Percentiles rank a stretch among this genome's conserved stretches.
Conservation (phyloP, 2,329 filamentous ascomycete genomes). For the Sarocladium brachiariae region DNA sequence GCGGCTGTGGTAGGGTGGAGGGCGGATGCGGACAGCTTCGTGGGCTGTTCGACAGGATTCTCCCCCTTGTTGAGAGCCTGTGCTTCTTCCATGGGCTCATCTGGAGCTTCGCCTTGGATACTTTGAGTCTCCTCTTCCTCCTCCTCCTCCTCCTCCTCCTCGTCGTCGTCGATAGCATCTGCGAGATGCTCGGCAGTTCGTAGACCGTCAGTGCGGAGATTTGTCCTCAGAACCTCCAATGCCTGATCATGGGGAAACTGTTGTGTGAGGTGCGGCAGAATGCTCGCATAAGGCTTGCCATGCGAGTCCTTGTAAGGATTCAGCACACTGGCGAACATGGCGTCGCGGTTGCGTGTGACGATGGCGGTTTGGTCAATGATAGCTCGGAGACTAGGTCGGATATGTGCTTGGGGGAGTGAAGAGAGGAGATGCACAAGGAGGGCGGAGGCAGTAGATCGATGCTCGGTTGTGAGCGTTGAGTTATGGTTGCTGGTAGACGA, state of each 20-base stretch:
- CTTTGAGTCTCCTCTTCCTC: too few species aligned
- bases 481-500: slow-evolving; percentile 21
- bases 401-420: slow-evolving; percentile 55
- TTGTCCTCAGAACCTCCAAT: slow-evolving; percentile 64
- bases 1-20: slow-evolving; percentile 16
- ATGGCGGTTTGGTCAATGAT: slow-evolving; percentile 78
- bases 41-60: slow-evolving; percentile 15
- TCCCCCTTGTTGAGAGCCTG: slow-evolving; percentile 27
- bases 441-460: slow-evolving; percentile 48
- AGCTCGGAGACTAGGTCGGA: slow-evolving; percentile 65
- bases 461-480: slow-evolving; percentile 32
- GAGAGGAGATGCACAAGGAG: slow-evolving; percentile 60
- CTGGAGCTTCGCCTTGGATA: slow-evolving; percentile 26
- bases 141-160: slow-evolving; percentile 26
- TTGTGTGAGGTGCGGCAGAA: slow-evolving; percentile 71
- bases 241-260: slow-evolving; percentile 55
- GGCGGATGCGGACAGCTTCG: slow-evolving; percentile 12
- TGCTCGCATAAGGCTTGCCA: slow-evolving; percentile 60
- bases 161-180: slow-evolving; percentile 13
- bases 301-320: slow-evolving; percentile 64
- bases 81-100: slow-evolving; percentile 29
- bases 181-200: slow-evolving; percentile 1
- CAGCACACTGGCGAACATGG: slow-evolving; percentile 75
- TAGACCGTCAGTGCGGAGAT: slow-evolving; percentile 34
- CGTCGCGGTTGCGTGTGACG: slow-evolving; percentile 58